phyloP scores from a whole-genome alignment of 2,329 filamentous ascomycete species.

The Exserohilum rostratum region DNA sequence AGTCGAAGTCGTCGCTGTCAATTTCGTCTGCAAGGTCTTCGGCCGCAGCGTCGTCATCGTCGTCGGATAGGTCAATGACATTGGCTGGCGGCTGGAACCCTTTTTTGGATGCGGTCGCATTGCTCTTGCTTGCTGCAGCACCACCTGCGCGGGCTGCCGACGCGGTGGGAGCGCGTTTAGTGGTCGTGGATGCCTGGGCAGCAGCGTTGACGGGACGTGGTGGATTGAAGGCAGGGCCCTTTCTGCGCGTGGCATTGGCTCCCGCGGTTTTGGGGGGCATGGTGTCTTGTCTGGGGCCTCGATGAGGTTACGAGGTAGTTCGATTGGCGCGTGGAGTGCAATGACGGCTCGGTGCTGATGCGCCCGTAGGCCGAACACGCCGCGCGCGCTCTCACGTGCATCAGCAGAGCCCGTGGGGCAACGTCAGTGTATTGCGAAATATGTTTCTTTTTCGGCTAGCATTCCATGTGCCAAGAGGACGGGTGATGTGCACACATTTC shows the following conservation, averaged over 20 bases:
- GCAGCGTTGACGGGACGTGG: conserved; percentile 42
- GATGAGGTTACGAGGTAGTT: conserved; percentile 1
- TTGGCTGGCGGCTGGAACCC: conserved; percentile 31
- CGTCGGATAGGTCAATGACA: conserved; percentile 39
- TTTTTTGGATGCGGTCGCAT: conserved; percentile 21
- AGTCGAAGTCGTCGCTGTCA: conserved; percentile 38
- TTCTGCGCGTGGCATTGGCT: conserved; percentile 30
- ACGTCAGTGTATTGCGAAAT: neutral
- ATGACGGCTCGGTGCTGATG: conserved; percentile 4
- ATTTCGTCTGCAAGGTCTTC: conserved; percentile 23
- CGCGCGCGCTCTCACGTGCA: conserved; percentile 18
- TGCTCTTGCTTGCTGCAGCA: conserved; percentile 31
- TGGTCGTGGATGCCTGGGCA: conserved; percentile 22
- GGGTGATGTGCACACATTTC: too few relatives aligned
- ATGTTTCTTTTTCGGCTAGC: neutral
- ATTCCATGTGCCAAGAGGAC: too few relatives aligned
- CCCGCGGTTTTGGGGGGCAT: conserved; percentile 38
- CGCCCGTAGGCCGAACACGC: neutral
- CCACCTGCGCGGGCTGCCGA: conserved; percentile 4
- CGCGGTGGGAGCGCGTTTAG: conserved; percentile 28
- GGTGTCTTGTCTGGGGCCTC: neutral
- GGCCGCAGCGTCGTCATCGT: conserved; percentile 35
- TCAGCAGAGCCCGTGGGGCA: neutral
- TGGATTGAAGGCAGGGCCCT: conserved; percentile 46
- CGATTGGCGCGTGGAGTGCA: neutral